These are phyloP conservation scores for Chrysosporium queenslandicum DNA, from an alignment of 2,329 filamentous ascomycete genomes.

Conservation along the genomic window DNA sequence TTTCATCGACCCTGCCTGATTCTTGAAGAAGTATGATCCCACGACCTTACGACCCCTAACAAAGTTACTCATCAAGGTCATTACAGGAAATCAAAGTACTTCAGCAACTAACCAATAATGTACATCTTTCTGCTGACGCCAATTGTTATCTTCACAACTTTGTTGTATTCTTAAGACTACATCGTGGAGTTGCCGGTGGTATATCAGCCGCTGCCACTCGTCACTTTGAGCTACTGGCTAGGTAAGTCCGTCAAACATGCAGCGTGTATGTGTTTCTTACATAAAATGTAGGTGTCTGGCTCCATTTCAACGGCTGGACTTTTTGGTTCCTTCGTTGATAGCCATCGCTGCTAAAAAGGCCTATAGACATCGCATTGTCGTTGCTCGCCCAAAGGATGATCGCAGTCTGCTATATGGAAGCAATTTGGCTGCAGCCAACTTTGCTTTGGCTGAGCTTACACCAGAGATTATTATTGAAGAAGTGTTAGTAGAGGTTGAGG, in stretches of 20 bases:
- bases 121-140: constrained; percentile 64
- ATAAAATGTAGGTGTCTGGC: constrained; percentile 53
- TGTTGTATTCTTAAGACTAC: constrained; percentile 73
- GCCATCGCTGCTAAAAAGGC: constrained; percentile 74
- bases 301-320: constrained; percentile 68
- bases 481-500: constrained; percentile 47
- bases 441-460: constrained; percentile 51
- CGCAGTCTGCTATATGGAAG: constrained; percentile 92
- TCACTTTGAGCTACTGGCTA: constrained; percentile 60
- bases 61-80: no score
- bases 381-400: constrained; percentile 61
- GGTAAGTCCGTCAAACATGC: constrained; percentile 32
- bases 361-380: constrained; percentile 71
- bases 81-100: constrained; percentile 46
- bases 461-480: constrained; percentile 50
- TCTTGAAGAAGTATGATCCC: constrained; percentile 7
- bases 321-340: constrained; percentile 74
- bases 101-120: constrained; percentile 46
- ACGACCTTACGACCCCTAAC: no score
- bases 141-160: constrained; percentile 80
- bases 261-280: constrained; percentile 21
- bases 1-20: constrained; percentile 3
- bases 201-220: constrained; percentile 68
- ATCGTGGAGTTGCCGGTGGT: constrained; percentile 70
- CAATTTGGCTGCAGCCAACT: constrained; percentile 56